These are phyloP conservation scores for Yamadazyma paraphyllophila DNA, from an alignment of 805 yeast genomes.

Conservation along the genomic window DNA sequence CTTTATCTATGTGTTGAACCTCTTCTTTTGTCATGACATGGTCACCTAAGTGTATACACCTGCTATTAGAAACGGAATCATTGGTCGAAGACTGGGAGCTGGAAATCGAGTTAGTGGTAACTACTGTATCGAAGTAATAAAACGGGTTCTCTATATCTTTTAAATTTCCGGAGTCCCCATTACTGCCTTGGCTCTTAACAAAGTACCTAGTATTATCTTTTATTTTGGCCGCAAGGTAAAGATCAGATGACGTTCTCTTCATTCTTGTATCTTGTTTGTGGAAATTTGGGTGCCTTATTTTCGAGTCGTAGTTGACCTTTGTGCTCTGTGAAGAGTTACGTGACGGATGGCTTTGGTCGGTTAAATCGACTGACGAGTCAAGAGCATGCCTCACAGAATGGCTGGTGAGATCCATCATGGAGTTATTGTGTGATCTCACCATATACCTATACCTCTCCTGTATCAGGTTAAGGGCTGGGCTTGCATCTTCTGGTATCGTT, in stretches of 20 bases:
- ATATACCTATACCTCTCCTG: background rate
- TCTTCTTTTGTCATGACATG: conserved; percentile 12
- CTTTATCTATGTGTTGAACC: conserved; percentile 9
- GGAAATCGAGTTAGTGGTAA: background rate
- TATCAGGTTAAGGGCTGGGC: background rate
- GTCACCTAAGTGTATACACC: conserved; percentile 3
- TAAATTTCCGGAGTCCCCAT: conserved; percentile 1
- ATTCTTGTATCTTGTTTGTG: conserved; percentile 11
- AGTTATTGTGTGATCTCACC: background rate
- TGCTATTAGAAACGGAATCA: background rate
- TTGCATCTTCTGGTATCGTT: no score
- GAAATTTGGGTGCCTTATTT: conserved; percentile 15
- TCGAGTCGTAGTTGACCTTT: conserved; percentile 3
- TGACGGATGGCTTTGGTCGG: background rate
- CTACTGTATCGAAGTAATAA: conserved; percentile 13
- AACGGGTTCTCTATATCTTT: conserved; percentile 13
- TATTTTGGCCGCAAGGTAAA: conserved; percentile 13
- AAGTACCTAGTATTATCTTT: conserved; percentile 15
- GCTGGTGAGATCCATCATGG: background rate
- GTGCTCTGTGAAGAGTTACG: background rate
- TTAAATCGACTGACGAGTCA: conserved; percentile 2
- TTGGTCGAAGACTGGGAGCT: conserved; percentile 1
- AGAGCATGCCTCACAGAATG: background rate
- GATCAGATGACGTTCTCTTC: conserved; percentile 6
- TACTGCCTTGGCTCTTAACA: background rate